A percentile compares a stretch with the other conserved stretches of the same genome.
Evolutionary conservation across 768 basidiomycete genomes (phyloP).

Genomic region (Obba rivulosa): DNA sequence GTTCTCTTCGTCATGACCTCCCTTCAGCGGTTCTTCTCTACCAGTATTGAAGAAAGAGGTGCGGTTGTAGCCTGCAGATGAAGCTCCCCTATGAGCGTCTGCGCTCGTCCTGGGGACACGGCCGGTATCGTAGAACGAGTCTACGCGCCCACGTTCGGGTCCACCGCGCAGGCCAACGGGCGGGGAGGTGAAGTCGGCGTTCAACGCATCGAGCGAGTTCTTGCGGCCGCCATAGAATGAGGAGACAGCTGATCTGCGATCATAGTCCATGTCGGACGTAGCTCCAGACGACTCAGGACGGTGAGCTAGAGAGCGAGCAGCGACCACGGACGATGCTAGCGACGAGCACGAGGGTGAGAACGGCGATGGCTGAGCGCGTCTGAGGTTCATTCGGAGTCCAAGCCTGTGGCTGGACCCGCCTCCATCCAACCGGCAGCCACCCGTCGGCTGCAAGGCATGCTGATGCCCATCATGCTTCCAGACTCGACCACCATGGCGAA

Average conservation of each 20-base stretch:
- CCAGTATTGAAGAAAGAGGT: conserved; percentile 64
- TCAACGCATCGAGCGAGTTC: conserved; percentile 56
- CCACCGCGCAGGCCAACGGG: conserved; percentile 11
- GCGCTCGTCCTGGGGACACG: conserved; percentile 36
- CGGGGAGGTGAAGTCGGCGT: conserved; percentile 41
- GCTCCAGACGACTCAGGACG: background rate
- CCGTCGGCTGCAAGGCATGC: too few species aligned
- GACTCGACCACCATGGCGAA: too few species aligned
- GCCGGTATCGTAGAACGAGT: conserved; percentile 55
- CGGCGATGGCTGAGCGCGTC: background rate
- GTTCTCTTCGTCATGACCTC: conserved; percentile 65
- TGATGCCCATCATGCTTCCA: too few species aligned
- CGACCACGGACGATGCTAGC: background rate
- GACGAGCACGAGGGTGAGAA: conserved; percentile 1
- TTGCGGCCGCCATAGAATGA: conserved; percentile 72
- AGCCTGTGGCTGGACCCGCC: too few species aligned
- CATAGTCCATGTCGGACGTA: conserved; percentile 53
- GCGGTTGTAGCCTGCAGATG: conserved; percentile 68
- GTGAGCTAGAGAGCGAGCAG: background rate
- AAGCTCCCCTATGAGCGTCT: conserved; percentile 30
- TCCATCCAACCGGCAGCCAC: too few species aligned
- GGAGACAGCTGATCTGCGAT: conserved; percentile 74
- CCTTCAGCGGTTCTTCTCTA: conserved; percentile 72
- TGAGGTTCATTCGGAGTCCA: too few species aligned
- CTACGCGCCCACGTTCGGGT: conserved; percentile 45